These are phyloP conservation scores for Cystofilobasidium macerans DNA, from an alignment of 768 basidiomycete genomes.

Conservation along the genomic window DNA sequence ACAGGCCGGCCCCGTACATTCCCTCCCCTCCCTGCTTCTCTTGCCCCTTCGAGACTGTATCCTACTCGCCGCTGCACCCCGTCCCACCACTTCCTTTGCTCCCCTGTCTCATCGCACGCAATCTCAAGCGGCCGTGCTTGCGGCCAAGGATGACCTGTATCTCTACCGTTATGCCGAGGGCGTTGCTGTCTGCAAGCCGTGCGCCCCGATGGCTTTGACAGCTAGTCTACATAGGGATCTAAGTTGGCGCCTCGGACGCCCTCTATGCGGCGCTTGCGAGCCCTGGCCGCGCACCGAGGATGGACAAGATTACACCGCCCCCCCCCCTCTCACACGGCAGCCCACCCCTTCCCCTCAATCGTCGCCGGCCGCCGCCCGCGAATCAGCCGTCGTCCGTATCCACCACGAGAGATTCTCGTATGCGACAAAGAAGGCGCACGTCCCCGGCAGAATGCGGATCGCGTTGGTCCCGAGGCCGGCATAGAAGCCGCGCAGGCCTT, in stretches of 20 bases:
- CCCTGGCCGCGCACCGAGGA: no score
- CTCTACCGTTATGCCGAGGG: no score
- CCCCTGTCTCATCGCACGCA: no score
- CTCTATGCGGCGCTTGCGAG: no score
- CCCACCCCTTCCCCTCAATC: not conserved
- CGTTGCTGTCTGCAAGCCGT: no score
- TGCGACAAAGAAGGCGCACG: slow-evolving; percentile 94
- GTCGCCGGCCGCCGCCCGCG: slow-evolving; percentile 5
- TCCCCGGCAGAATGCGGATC: slow-evolving; percentile 87
- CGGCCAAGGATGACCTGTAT: no score
- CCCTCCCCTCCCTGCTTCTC: not conserved
- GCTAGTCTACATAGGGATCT: no score
- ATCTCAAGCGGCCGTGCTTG: no score
- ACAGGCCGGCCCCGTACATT: not conserved
- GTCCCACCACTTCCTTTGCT: not conserved
- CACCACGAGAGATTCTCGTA: slow-evolving; percentile 50
- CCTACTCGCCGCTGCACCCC: not conserved
- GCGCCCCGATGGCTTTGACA: no score
- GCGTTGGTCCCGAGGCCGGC: slow-evolving; percentile 89
- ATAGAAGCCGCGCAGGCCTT: slow-evolving; percentile 79
- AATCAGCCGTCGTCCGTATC: slow-evolving; percentile 34
- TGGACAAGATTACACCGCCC: no score
- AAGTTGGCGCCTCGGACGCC: no score
- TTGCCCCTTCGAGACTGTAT: not conserved
- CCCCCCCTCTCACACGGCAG: no score